Evolutionary conservation across 495 filamentous ascomycete genomes (phyloP).

Genomic region (Aspergillus asperescens): DNA sequence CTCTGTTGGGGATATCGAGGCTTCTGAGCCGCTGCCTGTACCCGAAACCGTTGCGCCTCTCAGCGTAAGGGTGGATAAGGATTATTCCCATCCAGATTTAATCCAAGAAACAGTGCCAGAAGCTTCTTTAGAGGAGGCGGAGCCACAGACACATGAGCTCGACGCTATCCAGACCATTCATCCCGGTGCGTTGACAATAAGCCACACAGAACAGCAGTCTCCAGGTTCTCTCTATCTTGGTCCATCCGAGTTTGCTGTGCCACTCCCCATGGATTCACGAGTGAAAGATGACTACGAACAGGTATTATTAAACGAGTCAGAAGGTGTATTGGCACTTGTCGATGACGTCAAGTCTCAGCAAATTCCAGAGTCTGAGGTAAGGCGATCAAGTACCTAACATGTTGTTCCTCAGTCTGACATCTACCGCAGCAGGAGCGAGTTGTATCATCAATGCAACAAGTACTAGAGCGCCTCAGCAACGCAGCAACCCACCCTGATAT

Average conservation of each 20-base stretch:
- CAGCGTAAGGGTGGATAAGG: conserved; percentile 33
- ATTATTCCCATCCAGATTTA: conserved; percentile 12
- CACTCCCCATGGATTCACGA: conserved; percentile 43
- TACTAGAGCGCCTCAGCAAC: conserved; percentile 43
- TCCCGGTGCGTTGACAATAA: conserved; percentile 38
- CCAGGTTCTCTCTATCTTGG: conserved; percentile 42
- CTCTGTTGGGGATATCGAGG: conserved; percentile 40
- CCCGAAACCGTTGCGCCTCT: conserved; percentile 35
- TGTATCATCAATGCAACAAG: conserved; percentile 30
- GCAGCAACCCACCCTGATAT: conserved; percentile 52
- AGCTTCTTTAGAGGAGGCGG: conserved; percentile 19
- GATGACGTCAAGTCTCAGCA: conserved; percentile 13
- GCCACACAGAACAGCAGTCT: conserved; percentile 20
- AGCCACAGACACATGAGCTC: conserved; percentile 8
- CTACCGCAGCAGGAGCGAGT: conserved; percentile 19
- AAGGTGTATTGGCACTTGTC: conserved; percentile 27
- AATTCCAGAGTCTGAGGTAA: conserved; percentile 22
- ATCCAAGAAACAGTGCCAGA: conserved; percentile 13
- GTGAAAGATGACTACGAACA: conserved; percentile 42
- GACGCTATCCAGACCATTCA: conserved; percentile 36
- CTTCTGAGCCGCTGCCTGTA: conserved; percentile 22
- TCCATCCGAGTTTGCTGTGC: conserved; percentile 39
- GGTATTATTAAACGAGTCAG: conserved; percentile 24
- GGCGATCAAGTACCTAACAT: not conserved
- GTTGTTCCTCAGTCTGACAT: not conserved